Evolutionary conservation across 768 basidiomycete genomes (phyloP).

Genomic region (Naematelia aurantialba): DNA sequence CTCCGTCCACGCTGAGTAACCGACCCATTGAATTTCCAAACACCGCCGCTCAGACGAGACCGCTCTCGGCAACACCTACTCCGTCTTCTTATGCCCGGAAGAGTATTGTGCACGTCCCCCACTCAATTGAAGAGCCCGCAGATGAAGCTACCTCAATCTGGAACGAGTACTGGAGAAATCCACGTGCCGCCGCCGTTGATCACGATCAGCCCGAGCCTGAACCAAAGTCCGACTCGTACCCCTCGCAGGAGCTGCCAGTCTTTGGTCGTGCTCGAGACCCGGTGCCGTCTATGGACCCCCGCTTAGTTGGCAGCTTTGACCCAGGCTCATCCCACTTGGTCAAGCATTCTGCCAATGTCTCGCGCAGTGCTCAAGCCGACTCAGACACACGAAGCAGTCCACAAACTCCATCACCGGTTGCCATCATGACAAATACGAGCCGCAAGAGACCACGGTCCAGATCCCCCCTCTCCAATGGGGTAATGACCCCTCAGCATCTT

Average conservation of each 20-base stretch:
- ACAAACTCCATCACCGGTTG: background rate
- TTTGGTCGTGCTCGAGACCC: background rate
- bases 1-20: background rate
- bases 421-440: background rate
- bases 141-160: background rate
- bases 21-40: background rate
- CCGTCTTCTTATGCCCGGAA: background rate
- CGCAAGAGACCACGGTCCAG: background rate
- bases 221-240: background rate
- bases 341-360: background rate
- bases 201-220: background rate
- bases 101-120: no score
- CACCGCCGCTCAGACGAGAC: background rate
- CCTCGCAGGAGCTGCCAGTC: background rate
- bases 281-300: background rate
- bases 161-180: background rate
- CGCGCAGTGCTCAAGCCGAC: background rate
- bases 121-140: background rate
- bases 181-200: background rate
- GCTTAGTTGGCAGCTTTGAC: background rate
- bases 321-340: background rate
- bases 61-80: background rate
- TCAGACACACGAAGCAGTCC: background rate
- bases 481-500: background rate
- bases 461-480: background rate